Percentiles rank a stretch among this genome's conserved stretches.
These are phyloP conservation scores for Pseudogymnoascus destructans DNA, from an alignment of 2,329 filamentous ascomycete genomes.

Conservation along the genomic window DNA sequence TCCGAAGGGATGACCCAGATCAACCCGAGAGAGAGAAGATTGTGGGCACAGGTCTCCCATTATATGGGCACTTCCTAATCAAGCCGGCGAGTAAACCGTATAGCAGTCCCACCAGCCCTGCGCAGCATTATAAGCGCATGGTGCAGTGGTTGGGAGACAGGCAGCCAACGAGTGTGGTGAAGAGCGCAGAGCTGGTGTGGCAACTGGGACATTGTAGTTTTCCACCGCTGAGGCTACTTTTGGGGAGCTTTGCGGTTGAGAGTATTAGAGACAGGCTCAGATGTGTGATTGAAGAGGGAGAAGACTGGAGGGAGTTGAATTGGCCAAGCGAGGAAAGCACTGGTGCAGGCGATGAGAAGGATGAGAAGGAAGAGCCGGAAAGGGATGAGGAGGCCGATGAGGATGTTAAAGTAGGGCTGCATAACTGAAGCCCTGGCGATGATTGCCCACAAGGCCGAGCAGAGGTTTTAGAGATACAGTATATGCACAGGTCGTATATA, in stretches of 20 bases:
- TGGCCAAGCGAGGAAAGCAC: constrained; percentile 25
- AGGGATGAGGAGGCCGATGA: constrained; percentile 7
- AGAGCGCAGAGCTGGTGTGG: constrained; percentile 89
- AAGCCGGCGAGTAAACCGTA: constrained; percentile 78
- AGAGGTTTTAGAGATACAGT: background rate
- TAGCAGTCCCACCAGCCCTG: constrained; percentile 61
- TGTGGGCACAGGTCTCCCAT: constrained; percentile 38
- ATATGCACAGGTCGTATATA: background rate
- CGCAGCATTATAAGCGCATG: constrained; percentile 79
- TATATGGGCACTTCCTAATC: constrained; percentile 86
- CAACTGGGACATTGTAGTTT: constrained; percentile 90
- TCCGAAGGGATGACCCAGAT: constrained; percentile 71
- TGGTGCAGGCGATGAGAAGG: constrained; percentile 10
- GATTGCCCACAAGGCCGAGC: background rate
- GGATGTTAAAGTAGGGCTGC: background rate
- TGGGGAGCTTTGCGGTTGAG: constrained; percentile 91
- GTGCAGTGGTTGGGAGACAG: constrained; percentile 89
- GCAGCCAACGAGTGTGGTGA: constrained; percentile 84
- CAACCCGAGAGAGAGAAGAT: constrained; percentile 26
- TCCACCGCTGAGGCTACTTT: constrained; percentile 70
- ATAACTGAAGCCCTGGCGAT: background rate
- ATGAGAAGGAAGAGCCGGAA: constrained; percentile 8
- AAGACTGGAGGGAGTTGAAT: constrained; percentile 83
- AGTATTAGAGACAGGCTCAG: constrained; percentile 82
- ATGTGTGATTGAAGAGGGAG: constrained; percentile 86